Base-by-base conservation (phyloP, 2,329 filamentous ascomycete genomes). In the Botrytis pseudocinerea region DNA sequence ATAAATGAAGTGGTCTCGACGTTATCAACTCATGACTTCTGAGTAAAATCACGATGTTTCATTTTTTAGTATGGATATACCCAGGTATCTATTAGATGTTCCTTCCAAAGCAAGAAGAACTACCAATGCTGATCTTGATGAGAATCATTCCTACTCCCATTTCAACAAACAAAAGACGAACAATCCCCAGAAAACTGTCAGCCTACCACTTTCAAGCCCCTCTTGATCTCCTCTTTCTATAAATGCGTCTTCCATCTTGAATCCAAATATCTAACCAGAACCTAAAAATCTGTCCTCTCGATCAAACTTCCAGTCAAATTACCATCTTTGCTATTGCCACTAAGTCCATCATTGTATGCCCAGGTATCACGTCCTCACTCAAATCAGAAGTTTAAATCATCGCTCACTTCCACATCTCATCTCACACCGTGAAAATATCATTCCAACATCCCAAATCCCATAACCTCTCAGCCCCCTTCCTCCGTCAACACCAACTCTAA, bases 121-220 rank as follows among this genome's bases (percentile, higher is more conserved):
- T 18, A 28, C 14, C 7, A 28, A 1, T 54, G 2, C 51, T 8
- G 12, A 54, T 14, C 10, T 10, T 51, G 14, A 4, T 16, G 48
- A 54, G 12, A 5, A 54, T n/a, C 14, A 4, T 28, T 28, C 14
- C 12, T 28, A 6, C 7, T 25, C 51, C 12, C 12, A 1, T 16
- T 28, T 18, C 25, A n/a, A 28, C 14, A 28, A 18, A 54, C 16
- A 16, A 4, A 54, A 18, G 3, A 12, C 22, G 12, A 3, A 54
- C 25, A 3, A 16, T 54, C 25, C 2, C 51, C 48, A 14, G 1
- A 28, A 12, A n/a, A 14, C 7, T 16, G 2, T 25, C 4, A 1
- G n/a, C n/a, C 25, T 6, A 3, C 5, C 12, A 6, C 25, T 54
- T 0, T 6, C 1, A 16, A 51, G n/a, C 6, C 0, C 1, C 4